Evolutionary conservation across 1,139 yeast genomes (phyloP), one percentile per base, ranked within the genome.

Genomic region (Yamadazyma sp.): DNA sequence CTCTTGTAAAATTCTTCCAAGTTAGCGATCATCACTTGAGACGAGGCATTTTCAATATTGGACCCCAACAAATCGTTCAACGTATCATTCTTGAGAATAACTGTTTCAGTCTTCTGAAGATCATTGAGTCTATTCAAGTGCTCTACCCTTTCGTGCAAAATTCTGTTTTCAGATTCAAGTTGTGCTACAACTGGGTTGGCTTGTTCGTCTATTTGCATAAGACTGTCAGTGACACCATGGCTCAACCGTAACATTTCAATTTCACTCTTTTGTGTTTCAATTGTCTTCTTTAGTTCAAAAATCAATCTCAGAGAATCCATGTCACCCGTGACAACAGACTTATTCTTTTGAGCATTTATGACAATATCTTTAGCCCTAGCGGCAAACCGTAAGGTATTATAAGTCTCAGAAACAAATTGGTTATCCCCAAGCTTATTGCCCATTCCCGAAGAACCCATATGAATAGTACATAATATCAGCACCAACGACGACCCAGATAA

Each of bases 281-380:
- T 65, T 4, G 77, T 75, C 30, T 56, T 56, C 33, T 67, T 54
- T 41, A 79, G 61, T 33, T 72, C 76, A 38, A 70, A 76, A 16
- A 80, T 71, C 16, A 73, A 51, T 38, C 59, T 63, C 35, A 66
- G 67, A 14, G 76, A 67, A 18, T 76, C 84, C 1, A 54, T 57
- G 30, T 63, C 70, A 8, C 61, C 52, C 8, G 61, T 37, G 10
- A 44, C 41, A 17, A 53, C 39, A 17, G 57, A 46, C 43, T 72
- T 76, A 47, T 75, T 80, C 42, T 77, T 78, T 42, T 76, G 76
- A 6, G 87, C 95, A 40, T 72, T 75, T 47, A 89, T 75, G 9
- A 80, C 73, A 37, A 89, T 81, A 57, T 89, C 89, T 54, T 89
- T 90, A 1, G 97, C 97, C 43, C 97, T 70, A 0, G 96, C 88